Evolutionary conservation across 1,284 basidiomycete species (phyloP).

Genomic region (Trametes sp.): DNA sequence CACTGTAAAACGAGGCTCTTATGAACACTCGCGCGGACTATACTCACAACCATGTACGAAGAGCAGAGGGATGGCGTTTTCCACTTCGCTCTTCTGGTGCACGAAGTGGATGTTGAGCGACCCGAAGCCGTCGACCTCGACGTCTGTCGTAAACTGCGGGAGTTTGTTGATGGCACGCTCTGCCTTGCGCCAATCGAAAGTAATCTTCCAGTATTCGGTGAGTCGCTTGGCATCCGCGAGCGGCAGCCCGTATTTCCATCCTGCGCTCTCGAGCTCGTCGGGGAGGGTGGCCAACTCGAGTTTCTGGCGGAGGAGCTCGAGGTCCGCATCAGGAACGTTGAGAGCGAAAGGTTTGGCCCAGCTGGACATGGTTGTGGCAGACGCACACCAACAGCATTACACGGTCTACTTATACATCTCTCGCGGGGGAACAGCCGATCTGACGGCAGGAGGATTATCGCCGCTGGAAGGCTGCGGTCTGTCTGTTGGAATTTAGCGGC

Average conservation of each 20-base stretch:
- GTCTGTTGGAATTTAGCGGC: too few species aligned
- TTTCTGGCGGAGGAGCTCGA: neutral
- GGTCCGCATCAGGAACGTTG: neutral
- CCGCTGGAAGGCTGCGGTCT: too few species aligned
- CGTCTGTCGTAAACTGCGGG: neutral
- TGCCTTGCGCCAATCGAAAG: slow-evolving; percentile 3
- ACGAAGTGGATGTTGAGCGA: neutral
- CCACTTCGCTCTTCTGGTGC: slow-evolving; percentile 4
- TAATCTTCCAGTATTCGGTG: neutral
- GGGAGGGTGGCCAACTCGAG: neutral
- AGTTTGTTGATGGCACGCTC: slow-evolving; percentile 1
- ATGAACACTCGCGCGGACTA: neutral
- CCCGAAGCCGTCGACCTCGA: neutral
- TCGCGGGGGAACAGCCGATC: too few species aligned
- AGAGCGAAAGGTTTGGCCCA: neutral
- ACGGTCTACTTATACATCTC: too few species aligned
- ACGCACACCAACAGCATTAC: too few species aligned
- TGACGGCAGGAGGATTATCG: too few species aligned
- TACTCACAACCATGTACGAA: slow-evolving; percentile 3
- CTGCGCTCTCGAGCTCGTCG: neutral
- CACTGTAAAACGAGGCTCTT: too few species aligned
- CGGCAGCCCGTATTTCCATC: neutral
- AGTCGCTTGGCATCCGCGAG: neutral
- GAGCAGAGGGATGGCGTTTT: slow-evolving; percentile 2
- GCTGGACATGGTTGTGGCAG: neutral